Evolutionary conservation across 2,329 filamentous ascomycete species (phyloP).

Genomic region (Cladobotryum mycophilum): DNA sequence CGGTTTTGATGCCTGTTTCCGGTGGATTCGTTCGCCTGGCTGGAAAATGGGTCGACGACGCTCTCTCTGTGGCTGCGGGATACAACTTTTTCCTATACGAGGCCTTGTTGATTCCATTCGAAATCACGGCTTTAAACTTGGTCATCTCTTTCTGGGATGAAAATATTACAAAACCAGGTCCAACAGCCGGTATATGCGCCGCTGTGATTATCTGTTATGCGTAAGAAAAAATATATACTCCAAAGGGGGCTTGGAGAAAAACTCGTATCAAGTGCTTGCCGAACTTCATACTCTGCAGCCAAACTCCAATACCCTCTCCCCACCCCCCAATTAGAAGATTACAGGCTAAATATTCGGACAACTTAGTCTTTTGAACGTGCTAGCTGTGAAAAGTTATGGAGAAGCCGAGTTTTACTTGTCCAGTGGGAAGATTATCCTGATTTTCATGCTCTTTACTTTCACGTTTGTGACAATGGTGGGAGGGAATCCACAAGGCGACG

Average conservation of each 20-base stretch:
- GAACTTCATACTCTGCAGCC: neutral
- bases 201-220: conserved; percentile 50
- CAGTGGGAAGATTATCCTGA: conserved; percentile 58
- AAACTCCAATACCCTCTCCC: neutral
- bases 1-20: conserved; percentile 53
- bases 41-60: conserved; percentile 60
- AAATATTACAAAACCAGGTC: conserved; percentile 53
- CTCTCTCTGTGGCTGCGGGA: conserved; percentile 49
- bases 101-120: conserved; percentile 37
- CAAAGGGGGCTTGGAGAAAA: neutral
- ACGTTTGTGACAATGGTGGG: conserved; percentile 78
- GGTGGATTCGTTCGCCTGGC: conserved; percentile 60
- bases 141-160: conserved; percentile 36
- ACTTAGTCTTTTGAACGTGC: conserved; percentile 51
- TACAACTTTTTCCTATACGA: conserved; percentile 43
- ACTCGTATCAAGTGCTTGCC: neutral
- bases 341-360: conserved; percentile 23
- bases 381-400: conserved; percentile 60
- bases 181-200: conserved; percentile 57
- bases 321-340: conserved; percentile 4
- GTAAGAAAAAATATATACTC: conserved; percentile 32
- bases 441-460: conserved; percentile 61
- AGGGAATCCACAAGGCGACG: conserved; percentile 63
- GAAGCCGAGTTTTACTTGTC: conserved; percentile 67
- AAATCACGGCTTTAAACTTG: conserved; percentile 36